Conservation (phyloP, 768 basidiomycete genomes). For the Glaciozyma martinii region DNA sequence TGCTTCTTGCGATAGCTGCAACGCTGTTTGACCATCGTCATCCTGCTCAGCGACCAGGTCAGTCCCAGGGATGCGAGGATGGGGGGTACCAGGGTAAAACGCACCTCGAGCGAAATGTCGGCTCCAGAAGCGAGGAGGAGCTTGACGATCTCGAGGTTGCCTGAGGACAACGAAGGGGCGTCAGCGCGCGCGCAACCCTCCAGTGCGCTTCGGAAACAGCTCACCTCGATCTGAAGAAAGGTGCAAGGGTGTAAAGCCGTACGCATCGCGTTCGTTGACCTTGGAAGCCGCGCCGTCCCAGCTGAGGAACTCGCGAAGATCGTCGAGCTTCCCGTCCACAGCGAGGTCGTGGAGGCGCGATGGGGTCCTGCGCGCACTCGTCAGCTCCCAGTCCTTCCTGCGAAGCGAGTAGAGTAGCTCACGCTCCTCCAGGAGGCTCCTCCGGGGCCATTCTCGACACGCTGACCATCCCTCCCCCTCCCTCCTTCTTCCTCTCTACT, state of each 20-base stretch:
- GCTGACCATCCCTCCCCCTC: conserved; percentile 12
- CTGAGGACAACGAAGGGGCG: neutral
- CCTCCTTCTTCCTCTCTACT: conserved; percentile 9
- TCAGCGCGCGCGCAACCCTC: too few relatives aligned
- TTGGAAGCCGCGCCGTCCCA: conserved; percentile 1
- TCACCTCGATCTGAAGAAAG: conserved; percentile 27
- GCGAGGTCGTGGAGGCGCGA: conserved; percentile 25
- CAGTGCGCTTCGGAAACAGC: neutral
- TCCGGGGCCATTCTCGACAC: conserved; percentile 6
- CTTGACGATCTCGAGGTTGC: neutral
- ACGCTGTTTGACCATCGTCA: conserved; percentile 25
- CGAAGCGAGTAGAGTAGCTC: neutral
- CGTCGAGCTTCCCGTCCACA: conserved; percentile 1
- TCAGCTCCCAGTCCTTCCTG: too few relatives aligned
- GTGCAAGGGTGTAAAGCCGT: conserved; percentile 20
- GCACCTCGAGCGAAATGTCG: neutral
- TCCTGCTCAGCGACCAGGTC: conserved; percentile 1
- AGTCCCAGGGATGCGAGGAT: neutral
- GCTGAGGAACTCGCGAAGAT: conserved; percentile 4
- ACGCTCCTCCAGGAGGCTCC: conserved; percentile 22
- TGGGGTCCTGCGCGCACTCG: neutral
- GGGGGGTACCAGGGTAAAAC: neutral
- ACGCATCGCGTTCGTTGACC: conserved; percentile 20
- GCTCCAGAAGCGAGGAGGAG: conserved; percentile 12
- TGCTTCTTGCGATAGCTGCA: conserved; percentile 10